These are phyloP conservation scores for Jacaranda mimosifolia DNA, from an alignment of 257 asterid species.

Conservation along the genomic window DNA sequence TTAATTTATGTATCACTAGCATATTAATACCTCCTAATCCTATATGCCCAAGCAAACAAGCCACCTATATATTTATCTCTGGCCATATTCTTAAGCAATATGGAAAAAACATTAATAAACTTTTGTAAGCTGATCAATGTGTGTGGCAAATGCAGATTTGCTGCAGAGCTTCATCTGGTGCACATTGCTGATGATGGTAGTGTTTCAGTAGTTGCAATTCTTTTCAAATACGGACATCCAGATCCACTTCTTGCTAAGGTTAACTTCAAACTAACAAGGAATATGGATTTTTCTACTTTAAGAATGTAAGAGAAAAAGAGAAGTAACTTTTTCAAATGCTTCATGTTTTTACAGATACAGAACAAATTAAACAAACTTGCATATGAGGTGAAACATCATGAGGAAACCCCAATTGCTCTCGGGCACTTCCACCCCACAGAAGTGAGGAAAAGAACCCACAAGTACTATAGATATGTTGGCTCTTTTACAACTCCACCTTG, in stretches of 20 bases:
- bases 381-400: constrained; percentile 35
- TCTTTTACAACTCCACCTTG: constrained; percentile 90
- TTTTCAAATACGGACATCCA: constrained; percentile 62
- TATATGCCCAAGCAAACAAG: no score
- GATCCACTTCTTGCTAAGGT: constrained; percentile 79
- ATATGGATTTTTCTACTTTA: neutral
- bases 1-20: no score
- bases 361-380: constrained; percentile 52
- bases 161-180: constrained; percentile 85
- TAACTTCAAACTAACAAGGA: neutral
- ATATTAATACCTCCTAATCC: no score
- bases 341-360: constrained; percentile 51
- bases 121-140: no score
- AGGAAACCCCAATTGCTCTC: constrained; percentile 44
- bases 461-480: constrained; percentile 73
- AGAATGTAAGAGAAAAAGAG: neutral
- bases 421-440: constrained; percentile 60
- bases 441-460: constrained; percentile 54
- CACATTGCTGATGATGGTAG: constrained; percentile 64
- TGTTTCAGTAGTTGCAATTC: constrained; percentile 62
- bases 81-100: no score
- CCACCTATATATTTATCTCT: no score
- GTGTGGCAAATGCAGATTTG: constrained; percentile 46
- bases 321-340: neutral
- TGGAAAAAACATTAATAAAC: no score